Conservation (phyloP, 768 basidiomycete species). For the Podaxis sp. region DNA sequence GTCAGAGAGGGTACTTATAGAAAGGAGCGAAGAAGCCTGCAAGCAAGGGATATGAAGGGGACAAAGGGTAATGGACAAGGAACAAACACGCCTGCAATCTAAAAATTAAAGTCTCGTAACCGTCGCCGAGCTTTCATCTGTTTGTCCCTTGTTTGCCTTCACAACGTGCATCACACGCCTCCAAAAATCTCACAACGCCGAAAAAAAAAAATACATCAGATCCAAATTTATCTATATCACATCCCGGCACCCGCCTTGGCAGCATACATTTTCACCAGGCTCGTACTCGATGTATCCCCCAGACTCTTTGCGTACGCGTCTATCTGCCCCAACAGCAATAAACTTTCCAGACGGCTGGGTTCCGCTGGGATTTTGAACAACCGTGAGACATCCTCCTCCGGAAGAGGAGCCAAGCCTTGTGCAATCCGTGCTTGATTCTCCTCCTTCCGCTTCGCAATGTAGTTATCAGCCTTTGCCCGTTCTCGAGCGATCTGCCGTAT, state of each 20-base stretch:
- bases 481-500: constrained; percentile 88
- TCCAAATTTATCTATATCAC: constrained; percentile 5
- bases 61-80: not conserved
- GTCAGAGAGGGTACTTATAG: constrained; percentile 8
- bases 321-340: constrained; percentile 84
- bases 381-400: constrained; percentile 82
- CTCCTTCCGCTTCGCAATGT: constrained; percentile 83
- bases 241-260: constrained; percentile 35
- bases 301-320: constrained; percentile 83
- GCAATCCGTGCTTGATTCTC: constrained; percentile 78
- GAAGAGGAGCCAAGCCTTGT: constrained; percentile 83
- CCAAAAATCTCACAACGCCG: not conserved
- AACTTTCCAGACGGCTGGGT: constrained; percentile 84
- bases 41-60: not conserved
- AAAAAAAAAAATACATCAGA: not conserved
- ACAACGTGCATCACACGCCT: constrained; percentile 11
- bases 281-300: constrained; percentile 58
- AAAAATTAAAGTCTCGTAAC: not conserved
- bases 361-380: constrained; percentile 88
- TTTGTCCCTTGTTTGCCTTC: constrained; percentile 15
- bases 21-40: constrained; percentile 5
- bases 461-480: constrained; percentile 73
- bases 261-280: constrained; percentile 86
- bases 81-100: not conserved
- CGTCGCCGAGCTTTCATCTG: not conserved